Percentiles rank a stretch among this genome's conserved stretches.
Conservation (phyloP, 371 early-diverging fungal species). For the Batkoa obscura region DNA sequence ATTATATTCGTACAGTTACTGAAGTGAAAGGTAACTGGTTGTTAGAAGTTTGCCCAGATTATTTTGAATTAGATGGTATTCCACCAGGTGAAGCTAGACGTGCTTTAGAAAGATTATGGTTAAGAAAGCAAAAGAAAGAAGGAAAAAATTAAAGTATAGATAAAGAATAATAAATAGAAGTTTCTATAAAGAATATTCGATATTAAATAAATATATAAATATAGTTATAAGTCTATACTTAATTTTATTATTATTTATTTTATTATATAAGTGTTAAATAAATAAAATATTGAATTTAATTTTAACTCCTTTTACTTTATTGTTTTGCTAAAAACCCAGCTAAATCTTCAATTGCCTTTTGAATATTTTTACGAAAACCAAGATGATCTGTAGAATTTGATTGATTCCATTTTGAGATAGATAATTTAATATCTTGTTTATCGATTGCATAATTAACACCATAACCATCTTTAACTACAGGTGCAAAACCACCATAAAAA, state of each 20-base stretch:
- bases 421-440: constrained; percentile 55
- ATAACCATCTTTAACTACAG: constrained; percentile 57
- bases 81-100: constrained; percentile 4
- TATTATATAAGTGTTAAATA: no score
- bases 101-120: background rate
- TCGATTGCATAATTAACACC: constrained; percentile 75
- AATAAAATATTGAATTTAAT: no score
- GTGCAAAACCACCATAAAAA: constrained; percentile 64
- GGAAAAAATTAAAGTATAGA: no score
- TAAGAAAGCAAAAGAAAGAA: background rate
- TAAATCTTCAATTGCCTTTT: constrained; percentile 31
- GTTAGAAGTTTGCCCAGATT: constrained; percentile 59
- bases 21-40: constrained; percentile 85
- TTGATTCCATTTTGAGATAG: constrained; percentile 39
- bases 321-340: no score
- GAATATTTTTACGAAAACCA: constrained; percentile 29
- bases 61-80: constrained; percentile 15
- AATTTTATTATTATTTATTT: no score
- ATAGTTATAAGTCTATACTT: no score
- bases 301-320: no score
- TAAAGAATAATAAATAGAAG: no score
- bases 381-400: constrained; percentile 23
- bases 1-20: constrained; percentile 86
- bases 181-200: no score
- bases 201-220: no score